These are phyloP conservation scores for Paramyrothecium roridum DNA, from an alignment of 2,329 filamentous ascomycete genomes.

Conservation along the genomic window DNA sequence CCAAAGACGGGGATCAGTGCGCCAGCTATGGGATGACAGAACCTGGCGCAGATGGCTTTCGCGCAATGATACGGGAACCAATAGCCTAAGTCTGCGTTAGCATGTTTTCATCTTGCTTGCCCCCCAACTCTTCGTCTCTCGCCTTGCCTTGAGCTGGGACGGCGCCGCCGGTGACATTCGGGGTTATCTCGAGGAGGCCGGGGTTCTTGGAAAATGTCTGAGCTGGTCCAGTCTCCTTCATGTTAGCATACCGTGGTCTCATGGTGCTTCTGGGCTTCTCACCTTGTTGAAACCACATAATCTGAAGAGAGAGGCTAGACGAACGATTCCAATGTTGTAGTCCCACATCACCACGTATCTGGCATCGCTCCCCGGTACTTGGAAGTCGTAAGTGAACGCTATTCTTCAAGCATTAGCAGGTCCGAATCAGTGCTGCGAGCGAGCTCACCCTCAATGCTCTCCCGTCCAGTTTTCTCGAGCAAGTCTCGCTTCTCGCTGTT, in stretches of 20 bases:
- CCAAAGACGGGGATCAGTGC: slow-evolving; percentile 91
- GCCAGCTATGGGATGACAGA: slow-evolving; percentile 80
- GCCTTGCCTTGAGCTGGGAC: slow-evolving; percentile 79
- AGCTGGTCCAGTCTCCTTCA: slow-evolving; percentile 73
- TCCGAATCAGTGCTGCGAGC: too few species aligned
- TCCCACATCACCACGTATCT: slow-evolving; percentile 90
- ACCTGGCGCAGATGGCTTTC: slow-evolving; percentile 81
- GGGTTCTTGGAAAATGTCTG: slow-evolving; percentile 78
- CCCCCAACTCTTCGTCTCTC: neutral
- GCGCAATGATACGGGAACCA: slow-evolving; percentile 94
- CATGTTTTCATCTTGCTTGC: neutral
- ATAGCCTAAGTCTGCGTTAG: slow-evolving; percentile 64
- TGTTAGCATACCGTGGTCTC: neutral
- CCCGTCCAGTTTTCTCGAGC: slow-evolving; percentile 77
- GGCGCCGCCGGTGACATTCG: slow-evolving; percentile 92
- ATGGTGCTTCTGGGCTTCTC: slow-evolving; percentile 10
- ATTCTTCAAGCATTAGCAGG: slow-evolving; percentile 14
- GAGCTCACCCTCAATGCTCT: slow-evolving; percentile 77
- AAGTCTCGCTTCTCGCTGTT: slow-evolving; percentile 93
- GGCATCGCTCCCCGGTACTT: slow-evolving; percentile 61
- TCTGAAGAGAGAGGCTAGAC: slow-evolving; percentile 94
- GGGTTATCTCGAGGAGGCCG: slow-evolving; percentile 82
- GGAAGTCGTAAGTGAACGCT: slow-evolving; percentile 87
- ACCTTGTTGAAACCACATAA: slow-evolving; percentile 86
- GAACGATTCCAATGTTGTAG: slow-evolving; percentile 89